phyloP scores from a whole-genome alignment of 192 early-diverging fungal genomes.

The Pilaira anomala region DNA sequence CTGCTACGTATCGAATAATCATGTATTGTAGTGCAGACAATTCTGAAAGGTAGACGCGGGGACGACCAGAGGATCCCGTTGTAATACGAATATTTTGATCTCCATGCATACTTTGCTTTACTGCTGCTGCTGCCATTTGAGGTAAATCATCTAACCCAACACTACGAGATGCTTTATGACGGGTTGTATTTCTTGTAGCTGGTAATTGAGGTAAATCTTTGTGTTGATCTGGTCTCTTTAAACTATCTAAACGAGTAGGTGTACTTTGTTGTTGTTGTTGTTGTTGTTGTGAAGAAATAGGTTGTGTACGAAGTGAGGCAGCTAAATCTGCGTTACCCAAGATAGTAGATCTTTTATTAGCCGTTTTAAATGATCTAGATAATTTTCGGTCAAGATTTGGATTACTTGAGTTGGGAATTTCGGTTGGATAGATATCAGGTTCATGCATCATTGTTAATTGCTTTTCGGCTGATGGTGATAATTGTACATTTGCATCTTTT shows the following conservation, averaged over 20 bases:
- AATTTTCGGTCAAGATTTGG: constrained; percentile 20
- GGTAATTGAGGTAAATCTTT: constrained; percentile 16
- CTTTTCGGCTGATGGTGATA: constrained; percentile 17
- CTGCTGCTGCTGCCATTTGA: background rate
- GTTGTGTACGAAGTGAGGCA: constrained; percentile 3
- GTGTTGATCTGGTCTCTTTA: constrained; percentile 11
- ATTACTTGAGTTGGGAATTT: background rate
- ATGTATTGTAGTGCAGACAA: constrained; percentile 74
- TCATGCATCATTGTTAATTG: constrained; percentile 11
- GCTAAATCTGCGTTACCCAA: constrained; percentile 18
- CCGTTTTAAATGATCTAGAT: constrained; percentile 31
- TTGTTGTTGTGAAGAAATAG: background rate
- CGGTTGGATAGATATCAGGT: constrained; percentile 17
- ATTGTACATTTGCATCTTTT: background rate
- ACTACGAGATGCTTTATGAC: constrained; percentile 8
- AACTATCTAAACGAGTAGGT: constrained; percentile 26
- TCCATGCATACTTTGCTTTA: background rate
- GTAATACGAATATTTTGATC: constrained; percentile 6
- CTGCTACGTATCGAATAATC: constrained; percentile 80
- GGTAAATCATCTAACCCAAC: constrained; percentile 15
- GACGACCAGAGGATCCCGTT: background rate
- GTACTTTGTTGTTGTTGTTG: background rate
- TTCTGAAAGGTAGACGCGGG: constrained; percentile 53
- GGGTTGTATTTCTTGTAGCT: background rate
- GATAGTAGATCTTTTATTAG: constrained; percentile 27